Conservation (phyloP, 1,139 yeast species). For the Saccharomyces pastorianus region DNA sequence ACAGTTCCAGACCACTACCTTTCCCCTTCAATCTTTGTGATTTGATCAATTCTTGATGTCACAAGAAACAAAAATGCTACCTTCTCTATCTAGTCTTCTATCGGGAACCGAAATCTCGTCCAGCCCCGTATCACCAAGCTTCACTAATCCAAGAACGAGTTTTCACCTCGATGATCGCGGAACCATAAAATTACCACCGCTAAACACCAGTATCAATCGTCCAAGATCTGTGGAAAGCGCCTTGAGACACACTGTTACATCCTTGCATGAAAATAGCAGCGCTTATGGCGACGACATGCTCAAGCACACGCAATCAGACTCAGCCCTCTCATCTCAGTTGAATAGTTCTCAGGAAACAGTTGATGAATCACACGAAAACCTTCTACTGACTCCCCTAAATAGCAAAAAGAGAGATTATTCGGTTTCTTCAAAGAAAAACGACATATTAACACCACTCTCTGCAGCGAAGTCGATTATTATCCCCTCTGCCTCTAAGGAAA, state of each 20-base stretch:
- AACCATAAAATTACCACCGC: slow-evolving; percentile 4
- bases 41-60: not conserved
- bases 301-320: not conserved
- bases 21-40: not conserved
- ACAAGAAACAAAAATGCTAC: slow-evolving; percentile 5
- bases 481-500: slow-evolving; percentile 17
- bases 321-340: not conserved
- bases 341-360: not conserved
- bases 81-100: slow-evolving; percentile 11
- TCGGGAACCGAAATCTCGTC: slow-evolving; percentile 6
- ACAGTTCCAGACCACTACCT: not conserved
- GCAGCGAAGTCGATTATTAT: slow-evolving; percentile 24
- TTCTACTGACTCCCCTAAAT: not conserved
- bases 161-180: slow-evolving; percentile 12
- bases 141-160: slow-evolving; percentile 7
- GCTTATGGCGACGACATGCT: not conserved
- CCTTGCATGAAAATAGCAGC: not conserved
- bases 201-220: slow-evolving; percentile 8
- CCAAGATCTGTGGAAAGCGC: slow-evolving; percentile 25
- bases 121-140: slow-evolving; percentile 10
- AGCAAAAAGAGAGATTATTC: not conserved
- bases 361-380: not conserved
- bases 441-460: slow-evolving; percentile 23
- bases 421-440: not conserved
- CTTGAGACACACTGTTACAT: slow-evolving; percentile 16